Conservation (phyloP, 768 basidiomycete species). For the Leccinum ochraceum region DNA sequence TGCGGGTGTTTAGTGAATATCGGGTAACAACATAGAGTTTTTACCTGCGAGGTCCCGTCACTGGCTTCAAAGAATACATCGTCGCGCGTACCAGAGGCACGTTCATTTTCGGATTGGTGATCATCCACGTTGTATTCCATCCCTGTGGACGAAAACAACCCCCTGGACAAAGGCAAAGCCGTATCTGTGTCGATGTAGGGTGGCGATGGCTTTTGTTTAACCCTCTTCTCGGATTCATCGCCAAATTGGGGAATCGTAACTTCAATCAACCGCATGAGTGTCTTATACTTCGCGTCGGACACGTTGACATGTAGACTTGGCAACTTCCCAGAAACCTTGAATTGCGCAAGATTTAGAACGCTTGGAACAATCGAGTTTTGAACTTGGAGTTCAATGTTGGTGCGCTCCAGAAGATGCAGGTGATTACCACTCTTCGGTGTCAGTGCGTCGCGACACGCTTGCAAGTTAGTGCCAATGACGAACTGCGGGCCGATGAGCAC, state of each 20-base stretch:
- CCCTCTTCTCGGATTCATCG: constrained; percentile 36
- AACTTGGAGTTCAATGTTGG: constrained; percentile 84
- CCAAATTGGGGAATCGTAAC: constrained; percentile 86
- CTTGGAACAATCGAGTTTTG: constrained; percentile 92
- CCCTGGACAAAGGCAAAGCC: constrained; percentile 52
- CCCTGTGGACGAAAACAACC: constrained; percentile 53
- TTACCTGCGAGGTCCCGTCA: constrained; percentile 59
- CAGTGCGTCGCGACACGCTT: constrained; percentile 81
- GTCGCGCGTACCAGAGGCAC: constrained; percentile 41
- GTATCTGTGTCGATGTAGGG: constrained; percentile 29
- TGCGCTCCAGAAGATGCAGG: constrained; percentile 89
- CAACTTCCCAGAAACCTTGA: constrained; percentile 89
- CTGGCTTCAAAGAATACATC: constrained; percentile 75
- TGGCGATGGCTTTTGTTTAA: constrained; percentile 19
- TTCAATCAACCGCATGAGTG: constrained; percentile 90
- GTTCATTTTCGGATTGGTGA: constrained; percentile 47
- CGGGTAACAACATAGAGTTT: not conserved
- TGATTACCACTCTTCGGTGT: constrained; percentile 53
- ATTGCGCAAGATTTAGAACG: constrained; percentile 76
- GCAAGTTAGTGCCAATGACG: constrained; percentile 80
- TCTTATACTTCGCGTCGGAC: constrained; percentile 88
- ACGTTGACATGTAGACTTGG: constrained; percentile 88
- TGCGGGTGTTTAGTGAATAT: constrained; percentile 5
- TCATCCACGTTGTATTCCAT: constrained; percentile 73
- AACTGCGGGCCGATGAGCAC: constrained; percentile 54